Percentiles rank a stretch among this genome's conserved stretches.
These are phyloP conservation scores for Gymnopus androsaceus DNA, from an alignment of 1,284 basidiomycete species.

Conservation along the genomic window DNA sequence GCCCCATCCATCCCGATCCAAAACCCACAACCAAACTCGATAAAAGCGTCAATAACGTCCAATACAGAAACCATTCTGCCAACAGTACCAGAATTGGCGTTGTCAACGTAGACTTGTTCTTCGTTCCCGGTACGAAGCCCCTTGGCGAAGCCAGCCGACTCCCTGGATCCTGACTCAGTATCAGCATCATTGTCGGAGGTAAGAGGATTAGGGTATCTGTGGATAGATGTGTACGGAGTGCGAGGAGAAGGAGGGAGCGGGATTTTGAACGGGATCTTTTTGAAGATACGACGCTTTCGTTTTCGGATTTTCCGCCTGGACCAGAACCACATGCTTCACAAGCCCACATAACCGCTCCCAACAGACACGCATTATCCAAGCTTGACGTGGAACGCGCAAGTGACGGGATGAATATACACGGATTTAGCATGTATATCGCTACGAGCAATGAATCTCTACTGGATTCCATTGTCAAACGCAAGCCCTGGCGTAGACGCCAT, in stretches of 20 bases:
- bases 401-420: conserved; percentile 80
- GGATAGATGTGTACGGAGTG: conserved; percentile 71
- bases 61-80: conserved; percentile 58
- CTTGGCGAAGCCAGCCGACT: conserved; percentile 39
- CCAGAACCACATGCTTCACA: conserved; percentile 53
- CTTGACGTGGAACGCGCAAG: conserved; percentile 80
- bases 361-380: conserved; percentile 73
- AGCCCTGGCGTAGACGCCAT: conserved; percentile 55
- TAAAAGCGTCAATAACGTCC: conserved; percentile 44
- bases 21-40: conserved; percentile 60
- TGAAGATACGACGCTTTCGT: background rate
- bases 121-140: conserved; percentile 16
- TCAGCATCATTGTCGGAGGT: conserved; percentile 66
- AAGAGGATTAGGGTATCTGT: conserved; percentile 73
- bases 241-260: conserved; percentile 62
- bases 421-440: conserved; percentile 83
- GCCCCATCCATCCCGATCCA: conserved; percentile 66
- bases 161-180: conserved; percentile 40
- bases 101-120: conserved; percentile 17
- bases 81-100: conserved; percentile 37
- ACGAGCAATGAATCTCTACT: background rate
- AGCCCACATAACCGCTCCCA: conserved; percentile 75
- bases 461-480: background rate
- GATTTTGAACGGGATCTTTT: conserved; percentile 32
- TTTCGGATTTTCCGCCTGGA: no score